phyloP scores from a whole-genome alignment of 2,329 filamentous ascomycete species.

The Aspergillus alliaceus region DNA sequence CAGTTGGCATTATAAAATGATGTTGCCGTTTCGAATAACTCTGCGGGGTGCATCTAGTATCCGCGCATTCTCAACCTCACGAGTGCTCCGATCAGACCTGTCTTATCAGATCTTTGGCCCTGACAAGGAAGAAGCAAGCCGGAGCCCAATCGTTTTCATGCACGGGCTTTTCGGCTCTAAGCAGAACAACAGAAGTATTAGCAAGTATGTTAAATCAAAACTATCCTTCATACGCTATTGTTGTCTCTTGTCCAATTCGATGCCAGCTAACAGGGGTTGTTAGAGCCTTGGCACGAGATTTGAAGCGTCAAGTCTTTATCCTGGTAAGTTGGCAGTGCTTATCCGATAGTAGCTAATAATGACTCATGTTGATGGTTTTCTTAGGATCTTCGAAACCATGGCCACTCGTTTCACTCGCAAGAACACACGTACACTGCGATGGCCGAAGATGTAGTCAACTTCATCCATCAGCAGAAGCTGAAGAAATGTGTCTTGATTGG shows the following conservation, averaged over 20 bases:
- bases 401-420: slow-evolving; percentile 76
- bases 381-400: slow-evolving; percentile 89
- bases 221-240: background rate
- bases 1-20: slow-evolving; percentile 3
- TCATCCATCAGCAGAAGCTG: slow-evolving; percentile 72
- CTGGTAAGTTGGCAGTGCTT: slow-evolving; percentile 67
- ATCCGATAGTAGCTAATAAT: too few relatives aligned
- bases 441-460: slow-evolving; percentile 78
- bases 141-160: slow-evolving; percentile 76
- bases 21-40: slow-evolving; percentile 13
- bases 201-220: slow-evolving; percentile 68
- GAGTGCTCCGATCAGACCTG: slow-evolving; percentile 28
- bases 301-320: slow-evolving; percentile 78
- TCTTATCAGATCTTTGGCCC: slow-evolving; percentile 39
- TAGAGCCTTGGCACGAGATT: slow-evolving; percentile 73
- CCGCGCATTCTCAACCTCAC: slow-evolving; percentile 35
- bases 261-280: background rate
- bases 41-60: slow-evolving; percentile 13
- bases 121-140: slow-evolving; percentile 30
- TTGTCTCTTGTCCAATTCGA: background rate
- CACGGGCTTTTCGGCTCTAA: slow-evolving; percentile 95
- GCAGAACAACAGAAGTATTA: slow-evolving; percentile 90
- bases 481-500: slow-evolving; percentile 76
- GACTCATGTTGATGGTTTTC: background rate
- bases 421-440: slow-evolving; percentile 79